Evolutionary conservation across 768 basidiomycete species (phyloP), one percentile per base, ranked within the genome.

Genomic region (Suillus hirtellus): DNA sequence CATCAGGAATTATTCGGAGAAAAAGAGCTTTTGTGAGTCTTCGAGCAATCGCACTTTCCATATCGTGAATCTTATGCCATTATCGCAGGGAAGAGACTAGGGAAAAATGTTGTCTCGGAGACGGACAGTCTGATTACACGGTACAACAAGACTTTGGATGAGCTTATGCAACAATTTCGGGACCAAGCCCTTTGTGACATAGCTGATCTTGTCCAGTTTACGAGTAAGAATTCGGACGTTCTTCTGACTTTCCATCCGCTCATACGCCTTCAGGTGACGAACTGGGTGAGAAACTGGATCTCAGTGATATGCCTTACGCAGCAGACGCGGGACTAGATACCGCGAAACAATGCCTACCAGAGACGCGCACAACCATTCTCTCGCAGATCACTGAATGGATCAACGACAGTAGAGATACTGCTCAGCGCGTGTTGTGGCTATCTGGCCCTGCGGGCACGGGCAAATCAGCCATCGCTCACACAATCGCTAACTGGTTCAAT

Each of bases 401-500:
- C 5, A 56, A 64, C 40, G 27, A 47, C 21, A 37, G 6, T 1
- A 21, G 34, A 38, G 59, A 49, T 14, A 24, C 35, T 12, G 21
- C 49, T 42, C 43, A 56, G 31, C 61, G 64, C 10, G 59, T 71
- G 9, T 63, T 61, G 43, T 60, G 65, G 38, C 67, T 71, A 15
- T 24, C 56, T 12, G 70, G 70, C 2, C 56, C 44, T 19, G 42
- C 63, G 8, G 72, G 71, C 34, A 76, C 67, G 0, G 75, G 75
- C 4, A 76, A 76, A 56, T 74, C 76, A 7, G 65, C 72, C 1
- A 61, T 77, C 24, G 67, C 70, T 35, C 63, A 70, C 37, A 64
- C 71, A 1, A 62, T 66, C n/a, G 67, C 69, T 17, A 3, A 59
- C 11, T 56, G 43, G 35, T 65, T 66, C 35, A n/a, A 65, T 15